Evolutionary conservation across 1,284 basidiomycete species (phyloP), one percentile per base, ranked within the genome.

Genomic region (Austropuccinia psidii): DNA sequence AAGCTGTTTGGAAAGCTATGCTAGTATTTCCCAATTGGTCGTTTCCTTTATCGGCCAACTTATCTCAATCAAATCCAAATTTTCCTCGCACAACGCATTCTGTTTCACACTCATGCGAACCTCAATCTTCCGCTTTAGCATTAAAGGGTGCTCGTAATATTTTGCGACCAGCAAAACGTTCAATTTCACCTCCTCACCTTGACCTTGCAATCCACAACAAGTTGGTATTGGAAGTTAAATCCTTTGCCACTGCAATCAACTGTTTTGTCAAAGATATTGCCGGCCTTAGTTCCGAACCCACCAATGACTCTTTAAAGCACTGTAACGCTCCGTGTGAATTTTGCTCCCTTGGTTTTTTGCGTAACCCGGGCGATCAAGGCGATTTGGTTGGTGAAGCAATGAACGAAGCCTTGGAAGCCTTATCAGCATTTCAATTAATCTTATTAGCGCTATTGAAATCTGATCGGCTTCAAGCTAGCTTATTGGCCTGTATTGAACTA

Each of bases 1-100:
- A 70, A 33, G 68, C 68, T 7, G 68, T 61, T 31, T 70, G 68
- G 68, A 70, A 70, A 52, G 68, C 24, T n/a, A 60, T 70, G 57
- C 57, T 70, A 17, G 68, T 58, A 21, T 70, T 70, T 19, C 27
- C 68, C n/a, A 49, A 54, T 17, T 49, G 55, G 11, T n/a, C 61
- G 35, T 65, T 65, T 17, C 43, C 61, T 35, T 24, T 65, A 35
- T 57, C 68, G 1, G 54, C 39, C 35, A 8, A 29, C 27, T 19
- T 1, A 11, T 45, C 60, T 7, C 60, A 62, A n/a, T 27, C 19
- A 4, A n/a, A n/a, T n/a, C n/a, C n/a, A n/a, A n/a, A n/a, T n/a
- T n/a, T n/a, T n/a, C 19, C 60, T 43, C 60, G 60, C 41, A 39
- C 37, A 7, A 31, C 60, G 8, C 60, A 41, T 15, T 27, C 45